phyloP scores from a whole-genome alignment of 306 rosid species.

The Trichosanthes truncata region DNA sequence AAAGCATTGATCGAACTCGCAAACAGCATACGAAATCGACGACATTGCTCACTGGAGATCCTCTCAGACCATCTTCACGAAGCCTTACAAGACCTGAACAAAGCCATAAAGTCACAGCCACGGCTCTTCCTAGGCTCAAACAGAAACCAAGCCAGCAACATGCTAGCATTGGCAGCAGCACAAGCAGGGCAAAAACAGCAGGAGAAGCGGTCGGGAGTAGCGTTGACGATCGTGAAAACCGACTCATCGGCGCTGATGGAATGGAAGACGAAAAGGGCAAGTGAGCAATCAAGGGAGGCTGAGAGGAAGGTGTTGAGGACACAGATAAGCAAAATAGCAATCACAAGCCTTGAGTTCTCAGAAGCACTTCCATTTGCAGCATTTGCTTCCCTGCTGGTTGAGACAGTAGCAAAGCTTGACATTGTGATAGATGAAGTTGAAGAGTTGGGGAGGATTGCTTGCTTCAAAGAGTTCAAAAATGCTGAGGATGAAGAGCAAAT shows the following conservation, averaged over 20 bases:
- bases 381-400: constrained; percentile 89
- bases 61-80: constrained; percentile 91
- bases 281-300: constrained; percentile 37
- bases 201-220: constrained; percentile 26
- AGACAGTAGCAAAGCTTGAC: constrained; percentile 84
- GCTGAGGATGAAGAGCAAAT: constrained; percentile 38
- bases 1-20: constrained; percentile 71
- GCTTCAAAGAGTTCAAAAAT: constrained; percentile 58
- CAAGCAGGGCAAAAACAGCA: constrained; percentile 35
- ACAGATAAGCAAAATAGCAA: constrained; percentile 70
- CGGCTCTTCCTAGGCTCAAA: constrained; percentile 83
- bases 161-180: constrained; percentile 61
- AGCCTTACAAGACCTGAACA: constrained; percentile 77
- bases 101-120: constrained; percentile 85
- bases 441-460: constrained; percentile 64
- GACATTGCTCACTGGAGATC: constrained; percentile 85
- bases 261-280: constrained; percentile 51
- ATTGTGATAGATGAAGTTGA: constrained; percentile 74
- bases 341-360: constrained; percentile 85
- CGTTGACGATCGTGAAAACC: constrained; percentile 68
- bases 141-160: constrained; percentile 38
- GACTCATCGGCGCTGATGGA: constrained; percentile 64
- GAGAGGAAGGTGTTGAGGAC: constrained; percentile 59
- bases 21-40: constrained; percentile 57
- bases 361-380: constrained; percentile 98